Conservation (phyloP, 495 filamentous ascomycete species). For the Aspergillus nidulans region DNA sequence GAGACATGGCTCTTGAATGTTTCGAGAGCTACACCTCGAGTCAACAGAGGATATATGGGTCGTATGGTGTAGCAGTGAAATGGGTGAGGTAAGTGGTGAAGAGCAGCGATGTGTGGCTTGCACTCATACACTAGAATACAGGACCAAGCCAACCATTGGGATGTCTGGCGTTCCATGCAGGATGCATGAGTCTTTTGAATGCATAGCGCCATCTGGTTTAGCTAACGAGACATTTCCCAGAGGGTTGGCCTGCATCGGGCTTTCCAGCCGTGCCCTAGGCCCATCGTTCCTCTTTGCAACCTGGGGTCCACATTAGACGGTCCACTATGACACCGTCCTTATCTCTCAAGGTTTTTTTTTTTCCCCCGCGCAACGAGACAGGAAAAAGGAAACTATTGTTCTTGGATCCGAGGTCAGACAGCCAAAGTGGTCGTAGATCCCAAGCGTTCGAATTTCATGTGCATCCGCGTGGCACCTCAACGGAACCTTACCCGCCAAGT, state of each 20-base stretch:
- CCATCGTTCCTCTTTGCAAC: slow-evolving; percentile 8
- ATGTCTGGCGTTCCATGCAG: slow-evolving; percentile 4
- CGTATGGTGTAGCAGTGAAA: background rate
- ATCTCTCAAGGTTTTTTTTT: slow-evolving; percentile 4
- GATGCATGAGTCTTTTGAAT: slow-evolving; percentile 18
- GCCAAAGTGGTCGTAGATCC: background rate
- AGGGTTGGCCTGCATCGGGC: slow-evolving; percentile 12
- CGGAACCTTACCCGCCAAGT: slow-evolving; percentile 7
- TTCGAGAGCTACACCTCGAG: slow-evolving; percentile 5
- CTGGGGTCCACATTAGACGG: slow-evolving; percentile 11
- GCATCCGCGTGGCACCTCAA: slow-evolving; percentile 5
- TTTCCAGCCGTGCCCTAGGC: slow-evolving; percentile 4
- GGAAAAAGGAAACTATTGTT: background rate
- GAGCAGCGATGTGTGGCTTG: slow-evolving; percentile 1
- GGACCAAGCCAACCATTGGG: background rate
- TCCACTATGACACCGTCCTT: slow-evolving; percentile 10
- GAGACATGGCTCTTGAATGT: slow-evolving; percentile 27
- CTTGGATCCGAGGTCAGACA: background rate
- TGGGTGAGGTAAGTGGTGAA: background rate
- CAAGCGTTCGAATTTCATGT: background rate
- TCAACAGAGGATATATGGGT: background rate
- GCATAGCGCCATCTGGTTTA: slow-evolving; percentile 17
- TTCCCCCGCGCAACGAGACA: background rate
- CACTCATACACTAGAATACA: slow-evolving; percentile 3
- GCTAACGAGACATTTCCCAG: slow-evolving; percentile 12